A percentile compares a stretch with the other conserved stretches of the same genome.
phyloP scores from a whole-genome alignment of 345 rosid genomes.

The Pistacia vera region DNA sequence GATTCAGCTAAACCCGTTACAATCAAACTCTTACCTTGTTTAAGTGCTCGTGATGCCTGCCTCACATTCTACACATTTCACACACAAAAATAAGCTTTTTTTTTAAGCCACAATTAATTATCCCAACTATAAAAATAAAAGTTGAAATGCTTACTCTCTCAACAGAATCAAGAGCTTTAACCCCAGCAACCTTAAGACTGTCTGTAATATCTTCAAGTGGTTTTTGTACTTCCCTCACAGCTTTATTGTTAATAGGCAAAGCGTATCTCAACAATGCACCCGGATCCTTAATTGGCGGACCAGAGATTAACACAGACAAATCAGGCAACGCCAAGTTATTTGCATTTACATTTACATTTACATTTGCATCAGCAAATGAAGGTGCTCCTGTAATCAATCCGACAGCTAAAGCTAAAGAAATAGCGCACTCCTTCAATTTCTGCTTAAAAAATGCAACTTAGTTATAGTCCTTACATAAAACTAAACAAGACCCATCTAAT shows the following conservation, averaged over 20 bases:
- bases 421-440: conserved; percentile 77
- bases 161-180: conserved; percentile 88
- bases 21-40: conserved; percentile 78
- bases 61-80: conserved; percentile 66
- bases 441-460: conserved; percentile 27
- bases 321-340: conserved; percentile 64
- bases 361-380: conserved; percentile 39
- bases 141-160: conserved; percentile 59
- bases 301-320: conserved; percentile 84
- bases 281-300: conserved; percentile 96
- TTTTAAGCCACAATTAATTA: background rate
- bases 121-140: background rate
- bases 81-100: background rate
- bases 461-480: too few species aligned
- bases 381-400: conserved; percentile 68
- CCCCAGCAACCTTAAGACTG: conserved; percentile 85
- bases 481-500: conserved; percentile 9
- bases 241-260: conserved; percentile 85
- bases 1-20: conserved; percentile 82
- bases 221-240: conserved; percentile 91
- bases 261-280: conserved; percentile 83
- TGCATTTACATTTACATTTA: conserved; percentile 38
- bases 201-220: conserved; percentile 96
- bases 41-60: conserved; percentile 74
- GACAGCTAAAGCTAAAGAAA: conserved; percentile 72